Conservation (phyloP, 208 protist genomes). For the Phytomonas sp. region DNA sequence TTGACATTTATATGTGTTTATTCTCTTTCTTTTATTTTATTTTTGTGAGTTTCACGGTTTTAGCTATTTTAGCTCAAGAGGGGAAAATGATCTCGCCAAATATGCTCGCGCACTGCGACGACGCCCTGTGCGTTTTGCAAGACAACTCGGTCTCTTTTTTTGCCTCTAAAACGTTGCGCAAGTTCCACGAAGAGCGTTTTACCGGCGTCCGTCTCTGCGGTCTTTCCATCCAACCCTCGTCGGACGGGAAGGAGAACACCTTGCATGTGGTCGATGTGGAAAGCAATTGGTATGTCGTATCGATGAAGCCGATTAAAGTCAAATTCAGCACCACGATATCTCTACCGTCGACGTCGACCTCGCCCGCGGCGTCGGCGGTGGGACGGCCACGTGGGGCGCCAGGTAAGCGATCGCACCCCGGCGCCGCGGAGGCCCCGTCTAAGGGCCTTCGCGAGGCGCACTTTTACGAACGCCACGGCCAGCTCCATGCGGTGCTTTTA, state of each 20-base stretch:
- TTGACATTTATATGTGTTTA: slow-evolving; percentile 5
- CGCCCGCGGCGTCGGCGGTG: not conserved
- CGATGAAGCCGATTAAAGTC: slow-evolving; percentile 31
- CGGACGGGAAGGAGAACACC: slow-evolving; percentile 14
- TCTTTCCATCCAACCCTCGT: slow-evolving; percentile 24
- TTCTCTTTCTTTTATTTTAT: slow-evolving; percentile 1
- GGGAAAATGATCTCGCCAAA: slow-evolving; percentile 23
- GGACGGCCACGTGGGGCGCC: not conserved
- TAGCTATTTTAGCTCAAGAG: not conserved
- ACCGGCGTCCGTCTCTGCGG: slow-evolving; percentile 60
- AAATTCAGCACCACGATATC: slow-evolving; percentile 27
- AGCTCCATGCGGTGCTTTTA: slow-evolving; percentile 58
- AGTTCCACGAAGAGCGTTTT: slow-evolving; percentile 78
- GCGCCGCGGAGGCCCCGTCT: not conserved
- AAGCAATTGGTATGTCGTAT: slow-evolving; percentile 53
- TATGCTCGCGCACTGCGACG: slow-evolving; percentile 58
- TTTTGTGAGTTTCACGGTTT: not conserved
- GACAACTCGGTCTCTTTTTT: slow-evolving; percentile 74
- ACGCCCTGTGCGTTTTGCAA: slow-evolving; percentile 74
- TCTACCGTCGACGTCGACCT: not conserved
- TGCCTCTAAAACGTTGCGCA: slow-evolving; percentile 65
- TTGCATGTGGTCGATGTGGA: slow-evolving; percentile 76
- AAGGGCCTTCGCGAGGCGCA: slow-evolving; percentile 14
- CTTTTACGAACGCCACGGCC: slow-evolving; percentile 34
- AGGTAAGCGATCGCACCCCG: not conserved